Base-by-base conservation (phyloP, 495 filamentous ascomycete genomes). In the Aspergillus bridgeri region DNA sequence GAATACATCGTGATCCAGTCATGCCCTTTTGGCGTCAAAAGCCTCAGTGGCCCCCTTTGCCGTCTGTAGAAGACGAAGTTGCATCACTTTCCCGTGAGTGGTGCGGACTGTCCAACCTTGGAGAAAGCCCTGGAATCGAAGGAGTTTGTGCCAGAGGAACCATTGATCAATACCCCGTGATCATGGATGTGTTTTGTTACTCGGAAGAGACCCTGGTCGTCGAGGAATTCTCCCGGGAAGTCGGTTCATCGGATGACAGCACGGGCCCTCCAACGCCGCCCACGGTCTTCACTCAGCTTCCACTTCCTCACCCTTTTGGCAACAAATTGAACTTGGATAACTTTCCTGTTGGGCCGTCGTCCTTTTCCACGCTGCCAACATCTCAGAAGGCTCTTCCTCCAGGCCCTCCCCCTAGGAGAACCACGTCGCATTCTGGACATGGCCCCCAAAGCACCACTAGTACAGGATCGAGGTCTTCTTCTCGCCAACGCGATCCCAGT, bases 151-250 rank as follows among this genome's bases (percentile, higher is more conserved):
- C 46, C 58, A 68, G 77, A 56, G 79, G 79, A 42, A 68, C 68
- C 22, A 60, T 80, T 57, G 75, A 80, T 53, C 79, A 82, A 54
- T 66, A 69, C 19, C 79, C 79, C 0, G 64, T 82, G 50, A 65
- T 82, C 24, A 53, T 77, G 23, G 63, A 72, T 42, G 48, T 62
- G 65, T 48, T 59, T 61, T 58, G 58, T 64, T 43, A 27, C 60
- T 0, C 63, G 63, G 2, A 24, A 57, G 29, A 38, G 51, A 66
- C 42, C 57, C 57, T 25, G 54, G 64, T 17, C 58, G 69, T 42
- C 62, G 58, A 3, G 33, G 33, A 38, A 15, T 38, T 38, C 33
- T 8, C 7, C 6, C 33, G 33, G 33, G 33, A 38, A 38, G 9
- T 4, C 33, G 64, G 62, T 33, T 56, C 62, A 27, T 78, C 76